Evolutionary conservation across 225 moss, liverwort and hornwort genomes (phyloP).

Genomic region (Bryoerythrophyllum caledonicum): DNA sequence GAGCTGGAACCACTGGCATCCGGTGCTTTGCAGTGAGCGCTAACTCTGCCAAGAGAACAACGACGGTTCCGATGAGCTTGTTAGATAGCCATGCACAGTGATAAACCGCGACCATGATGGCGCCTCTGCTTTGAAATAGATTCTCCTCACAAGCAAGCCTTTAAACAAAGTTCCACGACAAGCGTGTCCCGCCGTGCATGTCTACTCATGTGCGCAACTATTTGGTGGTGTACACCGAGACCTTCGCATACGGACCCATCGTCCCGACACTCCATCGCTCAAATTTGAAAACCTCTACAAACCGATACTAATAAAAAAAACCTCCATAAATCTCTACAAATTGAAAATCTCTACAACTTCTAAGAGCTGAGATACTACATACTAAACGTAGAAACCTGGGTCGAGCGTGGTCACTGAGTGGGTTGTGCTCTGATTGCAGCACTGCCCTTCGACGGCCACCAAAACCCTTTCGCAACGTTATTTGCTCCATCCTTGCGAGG

Average conservation of each 20-base stretch:
- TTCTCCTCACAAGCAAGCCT: conserved; percentile 39
- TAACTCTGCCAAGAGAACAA: conserved; percentile 30
- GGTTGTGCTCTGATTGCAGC: too few species aligned
- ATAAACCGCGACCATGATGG: conserved; percentile 34
- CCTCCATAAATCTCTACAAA: too few species aligned
- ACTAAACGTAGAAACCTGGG: too few species aligned
- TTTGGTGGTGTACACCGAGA: conserved; percentile 33
- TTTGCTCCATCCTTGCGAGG: too few species aligned
- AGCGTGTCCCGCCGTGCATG: conserved; percentile 31
- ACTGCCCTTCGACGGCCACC: too few species aligned
- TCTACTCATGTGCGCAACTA: conserved; percentile 34
- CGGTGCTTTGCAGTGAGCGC: neutral
- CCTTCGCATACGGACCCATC: conserved; percentile 49
- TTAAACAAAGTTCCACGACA: conserved; percentile 42
- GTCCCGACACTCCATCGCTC: conserved; percentile 19
- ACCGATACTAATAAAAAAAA: too few species aligned
- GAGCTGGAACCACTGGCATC: neutral
- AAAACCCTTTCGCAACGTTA: too few species aligned
- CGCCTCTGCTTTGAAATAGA: conserved; percentile 18
- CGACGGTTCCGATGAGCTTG: conserved; percentile 41
- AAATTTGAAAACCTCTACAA: neutral
- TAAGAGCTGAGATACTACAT: too few species aligned
- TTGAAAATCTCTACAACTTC: too few species aligned
- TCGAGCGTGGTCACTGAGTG: too few species aligned
- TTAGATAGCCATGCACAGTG: conserved; percentile 28